Percentiles rank a stretch among this genome's conserved stretches.
Evolutionary conservation across 192 early-diverging fungal genomes (phyloP).

Genomic region (Umbelopsis sp.): DNA sequence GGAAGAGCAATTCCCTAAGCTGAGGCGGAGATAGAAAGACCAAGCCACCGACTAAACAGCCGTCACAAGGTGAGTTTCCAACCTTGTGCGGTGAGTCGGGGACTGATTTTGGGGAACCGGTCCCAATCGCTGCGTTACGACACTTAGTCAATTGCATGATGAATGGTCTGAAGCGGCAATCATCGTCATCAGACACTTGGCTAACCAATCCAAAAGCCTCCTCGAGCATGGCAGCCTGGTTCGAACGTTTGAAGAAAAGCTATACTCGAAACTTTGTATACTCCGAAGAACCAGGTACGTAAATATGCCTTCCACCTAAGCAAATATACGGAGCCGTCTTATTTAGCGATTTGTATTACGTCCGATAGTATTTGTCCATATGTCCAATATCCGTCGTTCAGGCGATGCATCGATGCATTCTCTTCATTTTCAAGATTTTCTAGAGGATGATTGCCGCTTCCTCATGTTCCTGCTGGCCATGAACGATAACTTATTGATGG

Average conservation of each 20-base stretch:
- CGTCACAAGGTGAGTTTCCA: not conserved
- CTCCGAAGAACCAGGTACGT: conserved; percentile 17
- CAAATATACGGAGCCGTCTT: too few species aligned
- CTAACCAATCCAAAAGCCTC: conserved; percentile 1
- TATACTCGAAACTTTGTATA: conserved; percentile 29
- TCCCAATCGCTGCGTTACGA: not conserved
- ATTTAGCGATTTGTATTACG: not conserved
- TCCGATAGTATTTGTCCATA: conserved; percentile 30
- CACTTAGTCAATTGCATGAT: not conserved
- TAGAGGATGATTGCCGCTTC: conserved; percentile 62
- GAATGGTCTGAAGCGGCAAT: conserved; percentile 13
- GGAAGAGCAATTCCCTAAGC: not conserved
- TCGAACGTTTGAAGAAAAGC: conserved; percentile 29
- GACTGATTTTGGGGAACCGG: not conserved
- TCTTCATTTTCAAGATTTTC: conserved; percentile 66
- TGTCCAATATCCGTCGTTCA: conserved; percentile 41
- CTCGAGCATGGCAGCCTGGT: conserved; percentile 24
- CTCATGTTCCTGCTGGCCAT: conserved; percentile 67
- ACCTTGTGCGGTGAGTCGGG: not conserved
- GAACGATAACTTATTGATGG: conserved; percentile 70
- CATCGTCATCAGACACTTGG: not conserved
- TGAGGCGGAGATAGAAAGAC: conserved; percentile 6
- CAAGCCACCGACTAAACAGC: not conserved
- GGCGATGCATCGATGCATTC: conserved; percentile 58
- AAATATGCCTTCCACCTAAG: too few species aligned